phyloP scores from a whole-genome alignment of 78 protist species.

The Bigelowiella natans region DNA sequence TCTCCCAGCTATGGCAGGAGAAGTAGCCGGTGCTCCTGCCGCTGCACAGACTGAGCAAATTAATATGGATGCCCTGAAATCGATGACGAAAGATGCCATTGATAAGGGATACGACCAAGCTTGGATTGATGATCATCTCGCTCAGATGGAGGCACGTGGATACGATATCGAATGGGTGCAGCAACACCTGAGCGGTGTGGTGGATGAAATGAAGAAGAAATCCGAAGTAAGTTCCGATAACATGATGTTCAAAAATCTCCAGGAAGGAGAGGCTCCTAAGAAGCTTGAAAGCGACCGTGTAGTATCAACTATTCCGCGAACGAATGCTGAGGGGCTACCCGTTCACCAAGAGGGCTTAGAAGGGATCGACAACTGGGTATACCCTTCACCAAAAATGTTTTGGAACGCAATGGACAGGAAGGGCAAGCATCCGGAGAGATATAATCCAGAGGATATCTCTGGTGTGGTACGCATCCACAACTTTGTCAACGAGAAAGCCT shows the following conservation, averaged over 20 bases:
- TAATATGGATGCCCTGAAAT: not conserved
- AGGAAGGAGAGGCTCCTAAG: not conserved
- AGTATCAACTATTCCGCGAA: not conserved
- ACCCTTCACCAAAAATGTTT: not conserved
- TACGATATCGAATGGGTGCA: not conserved
- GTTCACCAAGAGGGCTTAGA: not conserved
- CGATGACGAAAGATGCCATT: not conserved
- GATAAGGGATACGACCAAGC: not conserved
- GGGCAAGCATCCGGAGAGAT: not conserved
- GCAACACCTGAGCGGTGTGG: not conserved
- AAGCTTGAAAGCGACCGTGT: not conserved
- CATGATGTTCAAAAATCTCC: not conserved
- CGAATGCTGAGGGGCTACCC: not conserved
- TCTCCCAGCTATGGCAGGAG: not conserved
- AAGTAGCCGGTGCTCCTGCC: not conserved
- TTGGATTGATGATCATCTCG: not conserved
- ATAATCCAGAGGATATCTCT: not conserved
- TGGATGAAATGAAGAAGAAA: not conserved
- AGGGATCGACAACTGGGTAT: not conserved
- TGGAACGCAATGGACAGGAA: not conserved
- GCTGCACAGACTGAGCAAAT: not conserved
- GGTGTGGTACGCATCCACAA: not conserved
- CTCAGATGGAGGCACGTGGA: not conserved
- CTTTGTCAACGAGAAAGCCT: not conserved
- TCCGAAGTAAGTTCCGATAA: not conserved